These are phyloP conservation scores for Zopfia rhizophila DNA, from an alignment of 2,329 filamentous ascomycete species.

Conservation along the genomic window DNA sequence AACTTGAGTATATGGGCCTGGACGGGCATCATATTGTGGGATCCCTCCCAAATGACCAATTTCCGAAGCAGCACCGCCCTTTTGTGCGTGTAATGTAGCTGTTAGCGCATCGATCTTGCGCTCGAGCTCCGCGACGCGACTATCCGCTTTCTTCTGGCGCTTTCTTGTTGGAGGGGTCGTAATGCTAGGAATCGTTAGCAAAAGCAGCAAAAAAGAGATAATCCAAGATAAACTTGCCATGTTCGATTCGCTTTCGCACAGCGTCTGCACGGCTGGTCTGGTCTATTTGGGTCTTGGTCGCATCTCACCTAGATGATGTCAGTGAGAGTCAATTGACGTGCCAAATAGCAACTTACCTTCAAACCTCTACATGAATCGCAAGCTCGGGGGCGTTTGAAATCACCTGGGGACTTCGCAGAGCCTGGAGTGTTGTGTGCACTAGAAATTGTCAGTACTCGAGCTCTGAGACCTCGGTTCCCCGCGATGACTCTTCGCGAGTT, in stretches of 20 bases:
- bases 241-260: constrained; percentile 82
- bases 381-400: constrained; percentile 58
- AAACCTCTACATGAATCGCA: constrained; percentile 60
- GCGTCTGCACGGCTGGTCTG: constrained; percentile 68
- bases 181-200: constrained; percentile 31
- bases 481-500: background rate
- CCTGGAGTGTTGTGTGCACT: constrained; percentile 40
- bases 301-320: constrained; percentile 72
- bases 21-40: constrained; percentile 30
- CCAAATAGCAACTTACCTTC: constrained; percentile 39
- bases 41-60: constrained; percentile 34
- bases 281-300: constrained; percentile 74
- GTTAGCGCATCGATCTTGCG: constrained; percentile 92
- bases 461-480: background rate
- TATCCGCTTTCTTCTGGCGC: constrained; percentile 91
- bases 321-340: constrained; percentile 3
- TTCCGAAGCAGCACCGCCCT: constrained; percentile 31
- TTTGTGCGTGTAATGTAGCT: constrained; percentile 75
- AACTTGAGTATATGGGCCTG: constrained; percentile 21
- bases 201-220: background rate
- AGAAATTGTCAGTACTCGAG: constrained; percentile 8
- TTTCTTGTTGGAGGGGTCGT: constrained; percentile 77
- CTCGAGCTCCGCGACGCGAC: constrained; percentile 87
- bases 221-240: constrained; percentile 67
- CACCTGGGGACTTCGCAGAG: constrained; percentile 44